Percentiles rank a stretch among this genome's conserved stretches.
Conservation (phyloP, 441 rosid species). For the Jatropha multifida region DNA sequence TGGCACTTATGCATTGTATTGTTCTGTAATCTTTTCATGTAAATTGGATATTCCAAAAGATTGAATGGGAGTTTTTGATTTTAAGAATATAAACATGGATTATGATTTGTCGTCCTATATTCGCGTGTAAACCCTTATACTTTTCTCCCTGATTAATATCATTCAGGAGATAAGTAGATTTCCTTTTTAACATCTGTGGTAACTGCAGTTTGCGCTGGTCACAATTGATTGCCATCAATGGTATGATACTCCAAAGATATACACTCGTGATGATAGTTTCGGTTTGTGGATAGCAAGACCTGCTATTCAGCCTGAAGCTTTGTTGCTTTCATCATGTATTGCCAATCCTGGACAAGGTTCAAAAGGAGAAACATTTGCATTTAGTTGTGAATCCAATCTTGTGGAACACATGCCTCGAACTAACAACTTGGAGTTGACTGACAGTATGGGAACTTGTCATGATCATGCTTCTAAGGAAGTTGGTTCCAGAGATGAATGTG, state of each 20-base stretch:
- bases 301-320: constrained; percentile 48
- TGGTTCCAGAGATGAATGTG: constrained; percentile 45
- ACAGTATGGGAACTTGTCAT: constrained; percentile 54
- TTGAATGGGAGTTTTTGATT: not conserved
- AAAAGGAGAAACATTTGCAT: constrained; percentile 26
- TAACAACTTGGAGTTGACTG: constrained; percentile 47
- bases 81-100: not conserved
- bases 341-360: constrained; percentile 31
- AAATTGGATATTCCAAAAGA: not conserved
- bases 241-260: constrained; percentile 92
- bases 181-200: constrained; percentile 18
- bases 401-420: constrained; percentile 49
- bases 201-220: constrained; percentile 81
- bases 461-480: constrained; percentile 47
- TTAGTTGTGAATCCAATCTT: constrained; percentile 41
- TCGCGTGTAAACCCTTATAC: not conserved
- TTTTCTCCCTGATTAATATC: not conserved
- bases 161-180: not conserved
- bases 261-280: constrained; percentile 82
- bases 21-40: not conserved
- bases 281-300: constrained; percentile 83
- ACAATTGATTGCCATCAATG: constrained; percentile 96
- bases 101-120: not conserved
- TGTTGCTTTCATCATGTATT: constrained; percentile 34
- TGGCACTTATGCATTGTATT: not conserved